Base-by-base conservation (phyloP, 2,329 filamentous ascomycete species). In the Penicillium psychrosexuale region DNA sequence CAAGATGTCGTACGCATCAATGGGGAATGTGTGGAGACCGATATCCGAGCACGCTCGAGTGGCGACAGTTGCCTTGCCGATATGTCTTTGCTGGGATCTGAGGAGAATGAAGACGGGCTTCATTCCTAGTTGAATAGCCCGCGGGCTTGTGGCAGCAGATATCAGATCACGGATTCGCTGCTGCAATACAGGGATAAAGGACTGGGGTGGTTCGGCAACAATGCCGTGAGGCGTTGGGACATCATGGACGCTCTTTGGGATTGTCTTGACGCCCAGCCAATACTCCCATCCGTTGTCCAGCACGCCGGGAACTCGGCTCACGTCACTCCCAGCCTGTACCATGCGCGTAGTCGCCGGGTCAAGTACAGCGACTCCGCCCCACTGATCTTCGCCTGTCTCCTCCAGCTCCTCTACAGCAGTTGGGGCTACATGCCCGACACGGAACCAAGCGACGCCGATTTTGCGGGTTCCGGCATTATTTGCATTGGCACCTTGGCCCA, bases 1-100 rank as follows among this genome's bases (percentile, higher is more conserved):
- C 5, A 96, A 79, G 39, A 99, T 90, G 65, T 99, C 94, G 66
- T 96, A 96, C 0, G 90, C 89, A 70, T 97, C 91, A 49, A 99
- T 89, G 0, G 84, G 76, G 69, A 96, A 97, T 0, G 86, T 89
- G 70, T 99, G 94, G 15, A 97, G 79, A 3, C 94, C 94, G 59
- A 97, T 87, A 66, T 97, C 93, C 3, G 88, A 83, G 70, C 91
- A 96, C 5, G 92, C 91, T 40, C 84, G 83, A 1, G 79, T 81
- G 0, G 90, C 90, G 22, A 91, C 76, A 3, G 87, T 89, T n/a
- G 89, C 81, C 72, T 99, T 99, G 47, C 94, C 94, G 63, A 97
- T 96, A 57, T 90, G 90, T 42, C 94, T 85, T 72, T 99, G 94
- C 2, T 91, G 95, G 1, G 94, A 97, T 1, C 90, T 89, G 7